Evolutionary conservation across 1,284 basidiomycete genomes (phyloP).

Genomic region (Wallemia hederae): DNA sequence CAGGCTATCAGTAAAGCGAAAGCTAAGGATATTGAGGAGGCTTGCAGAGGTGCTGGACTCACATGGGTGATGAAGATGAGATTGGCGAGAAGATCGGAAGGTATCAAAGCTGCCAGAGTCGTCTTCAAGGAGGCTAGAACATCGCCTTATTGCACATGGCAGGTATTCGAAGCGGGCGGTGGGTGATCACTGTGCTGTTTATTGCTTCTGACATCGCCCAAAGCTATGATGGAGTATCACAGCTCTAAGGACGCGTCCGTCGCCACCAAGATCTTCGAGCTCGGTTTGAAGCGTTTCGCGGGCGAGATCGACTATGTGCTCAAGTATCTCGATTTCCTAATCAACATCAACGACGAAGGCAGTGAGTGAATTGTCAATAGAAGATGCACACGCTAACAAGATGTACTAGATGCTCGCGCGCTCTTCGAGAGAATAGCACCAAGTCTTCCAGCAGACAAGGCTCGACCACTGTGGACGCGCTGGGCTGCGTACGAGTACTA

Average conservation of each 20-base stretch:
- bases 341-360: slow-evolving; percentile 80
- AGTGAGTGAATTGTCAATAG: slow-evolving; percentile 28
- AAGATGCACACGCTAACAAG: slow-evolving; percentile 1
- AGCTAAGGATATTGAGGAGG: slow-evolving; percentile 21
- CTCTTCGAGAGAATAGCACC: slow-evolving; percentile 59
- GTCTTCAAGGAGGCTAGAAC: slow-evolving; percentile 63
- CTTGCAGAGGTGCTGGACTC: slow-evolving; percentile 21
- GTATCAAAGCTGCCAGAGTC: slow-evolving; percentile 41
- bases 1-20: slow-evolving; percentile 16
- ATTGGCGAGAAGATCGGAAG: slow-evolving; percentile 59
- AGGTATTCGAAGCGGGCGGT: slow-evolving; percentile 78
- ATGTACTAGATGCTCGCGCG: slow-evolving; percentile 51
- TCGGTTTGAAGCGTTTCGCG: slow-evolving; percentile 59
- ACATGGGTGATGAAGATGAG: slow-evolving; percentile 69
- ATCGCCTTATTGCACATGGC: slow-evolving; percentile 64
- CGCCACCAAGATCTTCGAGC: slow-evolving; percentile 75
- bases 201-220: slow-evolving; percentile 2
- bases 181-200: slow-evolving; percentile 11
- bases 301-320: slow-evolving; percentile 62
- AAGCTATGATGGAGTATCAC: slow-evolving; percentile 86
- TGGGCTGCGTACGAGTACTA: slow-evolving; percentile 91
- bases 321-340: slow-evolving; percentile 70
- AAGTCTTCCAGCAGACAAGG: slow-evolving; percentile 43
- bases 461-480: slow-evolving; percentile 68
- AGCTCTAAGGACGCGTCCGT: slow-evolving; percentile 59